phyloP scores from a whole-genome alignment of 2,329 filamentous ascomycete genomes.

The Diaporthe helianthi region DNA sequence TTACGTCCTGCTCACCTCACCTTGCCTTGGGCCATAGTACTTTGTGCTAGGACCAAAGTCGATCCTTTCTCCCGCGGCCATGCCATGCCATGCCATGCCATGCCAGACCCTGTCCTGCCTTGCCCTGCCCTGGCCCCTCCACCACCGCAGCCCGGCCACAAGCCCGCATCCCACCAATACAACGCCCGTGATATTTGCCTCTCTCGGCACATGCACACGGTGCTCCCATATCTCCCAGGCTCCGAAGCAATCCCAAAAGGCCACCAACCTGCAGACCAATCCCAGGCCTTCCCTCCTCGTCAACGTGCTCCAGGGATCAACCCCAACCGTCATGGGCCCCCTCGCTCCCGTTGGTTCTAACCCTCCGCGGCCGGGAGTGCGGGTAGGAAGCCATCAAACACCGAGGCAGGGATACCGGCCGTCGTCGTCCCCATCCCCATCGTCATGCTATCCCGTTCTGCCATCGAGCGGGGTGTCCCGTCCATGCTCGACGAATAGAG shows the following conservation, averaged over 20 bases:
- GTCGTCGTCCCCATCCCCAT: constrained; percentile 41
- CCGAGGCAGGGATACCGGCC: constrained; percentile 36
- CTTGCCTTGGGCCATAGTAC: constrained; percentile 22
- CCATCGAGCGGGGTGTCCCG: constrained; percentile 50
- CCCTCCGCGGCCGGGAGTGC: constrained; percentile 36
- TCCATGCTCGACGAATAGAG: constrained; percentile 51
- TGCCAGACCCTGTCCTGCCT: neutral
- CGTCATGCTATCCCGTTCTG: constrained; percentile 41
- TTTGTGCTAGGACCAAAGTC: constrained; percentile 34
- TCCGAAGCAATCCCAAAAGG: constrained; percentile 46
- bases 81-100: constrained; percentile 17
- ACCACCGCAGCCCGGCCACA: constrained; percentile 36
- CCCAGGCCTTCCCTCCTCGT: constrained; percentile 38
- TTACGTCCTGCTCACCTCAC: constrained; percentile 31
- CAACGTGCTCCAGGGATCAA: constrained; percentile 42
- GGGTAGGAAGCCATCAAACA: constrained; percentile 37
- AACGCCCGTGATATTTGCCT: constrained; percentile 45
- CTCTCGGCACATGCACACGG: constrained; percentile 51
- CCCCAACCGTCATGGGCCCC: constrained; percentile 42
- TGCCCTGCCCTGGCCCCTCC: constrained; percentile 38
- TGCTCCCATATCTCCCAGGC: constrained; percentile 38
- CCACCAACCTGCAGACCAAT: constrained; percentile 40
- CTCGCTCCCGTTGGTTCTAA: constrained; percentile 39
- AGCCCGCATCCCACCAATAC: constrained; percentile 44
- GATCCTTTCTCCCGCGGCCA: constrained; percentile 35